Conservation (phyloP, 768 basidiomycete species). For the Cubamyces sp. region DNA sequence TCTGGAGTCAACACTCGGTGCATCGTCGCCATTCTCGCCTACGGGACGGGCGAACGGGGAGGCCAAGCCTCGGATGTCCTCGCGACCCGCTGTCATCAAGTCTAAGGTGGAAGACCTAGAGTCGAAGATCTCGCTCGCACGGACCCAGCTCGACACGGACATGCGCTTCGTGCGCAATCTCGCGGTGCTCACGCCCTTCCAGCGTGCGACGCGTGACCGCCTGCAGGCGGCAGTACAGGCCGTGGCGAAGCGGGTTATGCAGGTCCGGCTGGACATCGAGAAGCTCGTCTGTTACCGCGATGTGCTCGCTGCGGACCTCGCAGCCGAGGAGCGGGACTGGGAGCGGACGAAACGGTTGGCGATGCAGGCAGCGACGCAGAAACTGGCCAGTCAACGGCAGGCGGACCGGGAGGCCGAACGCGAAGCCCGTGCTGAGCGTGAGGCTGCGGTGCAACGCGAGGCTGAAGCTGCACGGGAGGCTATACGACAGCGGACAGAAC, state of each 20-base stretch:
- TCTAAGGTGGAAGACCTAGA: slow-evolving; percentile 70
- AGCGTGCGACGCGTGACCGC: slow-evolving; percentile 78
- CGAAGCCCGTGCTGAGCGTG: not conserved
- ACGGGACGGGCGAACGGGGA: slow-evolving; percentile 18
- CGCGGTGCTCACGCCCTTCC: slow-evolving; percentile 86
- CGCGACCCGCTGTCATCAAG: slow-evolving; percentile 61
- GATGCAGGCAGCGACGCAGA: slow-evolving; percentile 70
- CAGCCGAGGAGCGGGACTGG: slow-evolving; percentile 69
- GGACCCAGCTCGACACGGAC: slow-evolving; percentile 65
- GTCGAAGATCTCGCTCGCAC: slow-evolving; percentile 52
- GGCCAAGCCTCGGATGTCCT: slow-evolving; percentile 40
- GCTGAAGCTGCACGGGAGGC: slow-evolving; percentile 3
- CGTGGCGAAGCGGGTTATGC: slow-evolving; percentile 66
- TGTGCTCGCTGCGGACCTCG: slow-evolving; percentile 76
- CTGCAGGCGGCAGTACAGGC: slow-evolving; percentile 63
- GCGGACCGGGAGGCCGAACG: slow-evolving; percentile 17
- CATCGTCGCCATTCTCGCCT: slow-evolving; percentile 20
- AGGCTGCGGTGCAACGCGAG: slow-evolving; percentile 5
- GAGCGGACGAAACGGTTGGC: slow-evolving; percentile 70
- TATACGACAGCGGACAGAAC: not conserved
- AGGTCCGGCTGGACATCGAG: slow-evolving; percentile 71
- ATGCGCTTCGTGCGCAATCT: slow-evolving; percentile 81
- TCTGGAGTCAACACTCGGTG: slow-evolving; percentile 34
- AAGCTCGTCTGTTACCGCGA: slow-evolving; percentile 76
- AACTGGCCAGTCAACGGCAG: slow-evolving; percentile 40